These are phyloP conservation scores for Chaetomium cochliodes DNA, from an alignment of 495 filamentous ascomycete genomes.

Conservation along the genomic window DNA sequence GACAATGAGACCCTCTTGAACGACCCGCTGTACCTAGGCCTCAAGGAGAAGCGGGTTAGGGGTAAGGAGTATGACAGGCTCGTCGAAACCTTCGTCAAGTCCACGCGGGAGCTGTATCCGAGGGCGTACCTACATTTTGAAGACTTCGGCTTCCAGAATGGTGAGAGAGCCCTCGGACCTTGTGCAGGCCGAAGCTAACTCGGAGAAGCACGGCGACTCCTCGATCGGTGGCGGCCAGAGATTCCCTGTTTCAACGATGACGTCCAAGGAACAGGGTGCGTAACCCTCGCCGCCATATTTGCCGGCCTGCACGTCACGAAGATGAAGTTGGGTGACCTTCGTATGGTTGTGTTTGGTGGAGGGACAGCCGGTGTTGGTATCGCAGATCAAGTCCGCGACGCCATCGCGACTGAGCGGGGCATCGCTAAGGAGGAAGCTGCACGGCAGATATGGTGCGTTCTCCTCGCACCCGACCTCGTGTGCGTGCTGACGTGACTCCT, in stretches of 20 bases:
- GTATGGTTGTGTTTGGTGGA: conserved; percentile 73
- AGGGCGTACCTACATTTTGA: conserved; percentile 83
- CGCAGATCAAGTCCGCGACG: conserved; percentile 78
- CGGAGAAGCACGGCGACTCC: conserved; percentile 55
- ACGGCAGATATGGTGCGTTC: conserved; percentile 73
- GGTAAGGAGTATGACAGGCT: conserved; percentile 79
- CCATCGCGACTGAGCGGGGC: conserved; percentile 65
- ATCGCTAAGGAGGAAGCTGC: conserved; percentile 71
- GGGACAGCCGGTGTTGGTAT: conserved; percentile 89
- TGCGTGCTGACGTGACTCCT: neutral
- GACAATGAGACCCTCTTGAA: conserved; percentile 73
- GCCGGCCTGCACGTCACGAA: conserved; percentile 68
- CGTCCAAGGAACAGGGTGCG: conserved; percentile 85
- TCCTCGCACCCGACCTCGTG: neutral
- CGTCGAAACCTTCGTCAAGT: conserved; percentile 69
- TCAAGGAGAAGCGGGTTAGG: conserved; percentile 61
- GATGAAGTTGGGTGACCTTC: conserved; percentile 62
- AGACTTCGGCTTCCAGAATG: conserved; percentile 58
- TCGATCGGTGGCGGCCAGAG: conserved; percentile 68
- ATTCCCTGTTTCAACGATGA: conserved; percentile 91
- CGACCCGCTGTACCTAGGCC: conserved; percentile 80
- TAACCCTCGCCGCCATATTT: conserved; percentile 79
- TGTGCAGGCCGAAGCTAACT: neutral
- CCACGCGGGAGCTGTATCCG: conserved; percentile 67
- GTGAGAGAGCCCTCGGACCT: conserved; percentile 23